A percentile compares a stretch with the other conserved stretches of the same genome.
phyloP scores from a whole-genome alignment of 2,329 filamentous ascomycete species.

The Ophiognomonia clavigignenti-juglandacearum region DNA sequence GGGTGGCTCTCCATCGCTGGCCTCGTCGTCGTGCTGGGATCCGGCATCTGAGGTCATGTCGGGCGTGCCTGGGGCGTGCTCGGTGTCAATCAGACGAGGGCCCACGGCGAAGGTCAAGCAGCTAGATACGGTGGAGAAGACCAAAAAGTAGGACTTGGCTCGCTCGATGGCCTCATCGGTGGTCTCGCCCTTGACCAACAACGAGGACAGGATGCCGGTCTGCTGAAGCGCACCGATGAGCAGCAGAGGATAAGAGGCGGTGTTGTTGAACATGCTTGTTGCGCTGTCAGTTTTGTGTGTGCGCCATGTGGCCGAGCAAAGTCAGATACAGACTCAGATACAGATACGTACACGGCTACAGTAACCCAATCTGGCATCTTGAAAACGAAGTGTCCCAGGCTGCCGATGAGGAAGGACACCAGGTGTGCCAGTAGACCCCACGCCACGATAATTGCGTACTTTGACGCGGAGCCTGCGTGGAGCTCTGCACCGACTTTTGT shows the following conservation, averaged over 20 bases:
- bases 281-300: too few species aligned
- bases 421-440: slow-evolving; percentile 37
- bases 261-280: slow-evolving; percentile 46
- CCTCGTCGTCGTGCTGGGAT: slow-evolving; percentile 21
- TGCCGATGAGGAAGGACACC: slow-evolving; percentile 35
- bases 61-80: slow-evolving; percentile 31
- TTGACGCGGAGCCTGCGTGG: slow-evolving; percentile 28
- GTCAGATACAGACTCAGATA: slow-evolving; percentile 17
- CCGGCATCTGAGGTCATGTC: slow-evolving; percentile 11
- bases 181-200: slow-evolving; percentile 38
- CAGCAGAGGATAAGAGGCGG: slow-evolving; percentile 40
- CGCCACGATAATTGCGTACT: slow-evolving; percentile 33
- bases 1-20: slow-evolving; percentile 18
- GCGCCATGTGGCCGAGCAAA: too few species aligned
- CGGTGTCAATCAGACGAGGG: slow-evolving; percentile 49
- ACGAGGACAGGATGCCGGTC: slow-evolving; percentile 50
- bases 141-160: slow-evolving; percentile 59
- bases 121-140: slow-evolving; percentile 60
- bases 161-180: slow-evolving; percentile 46
- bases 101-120: slow-evolving; percentile 61
- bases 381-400: slow-evolving; percentile 29
- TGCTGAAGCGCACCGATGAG: slow-evolving; percentile 36
- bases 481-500: slow-evolving; percentile 40
- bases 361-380: slow-evolving; percentile 41
- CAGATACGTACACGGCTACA: slow-evolving; percentile 15